Percentiles rank a stretch among this genome's conserved stretches.
These are phyloP conservation scores for Tulasnella sp. DNA, from an alignment of 768 basidiomycete genomes.

Conservation along the genomic window DNA sequence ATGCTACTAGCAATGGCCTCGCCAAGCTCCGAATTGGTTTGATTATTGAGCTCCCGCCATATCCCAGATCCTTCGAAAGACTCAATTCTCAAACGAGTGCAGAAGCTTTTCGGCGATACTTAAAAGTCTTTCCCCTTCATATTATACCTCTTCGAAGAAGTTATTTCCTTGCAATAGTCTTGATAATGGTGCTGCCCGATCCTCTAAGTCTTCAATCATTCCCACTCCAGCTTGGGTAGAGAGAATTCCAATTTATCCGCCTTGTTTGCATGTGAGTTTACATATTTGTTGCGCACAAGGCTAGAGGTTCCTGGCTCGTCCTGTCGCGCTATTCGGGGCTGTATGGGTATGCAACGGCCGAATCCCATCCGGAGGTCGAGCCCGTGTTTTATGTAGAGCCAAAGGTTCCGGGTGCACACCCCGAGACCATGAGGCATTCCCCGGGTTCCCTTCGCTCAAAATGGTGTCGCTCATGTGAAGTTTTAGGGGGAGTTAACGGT, in stretches of 20 bases:
- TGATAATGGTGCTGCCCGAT: background rate
- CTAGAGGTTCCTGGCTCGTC: no score
- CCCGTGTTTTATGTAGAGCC: background rate
- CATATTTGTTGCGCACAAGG: background rate
- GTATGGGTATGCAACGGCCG: background rate
- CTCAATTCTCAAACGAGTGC: constrained; percentile 90
- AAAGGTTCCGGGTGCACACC: no score
- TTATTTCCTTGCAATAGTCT: background rate
- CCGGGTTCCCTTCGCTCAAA: no score
- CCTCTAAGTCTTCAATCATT: background rate
- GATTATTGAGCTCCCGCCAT: background rate
- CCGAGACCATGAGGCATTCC: background rate
- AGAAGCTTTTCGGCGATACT: constrained; percentile 92
- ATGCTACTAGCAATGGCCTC: background rate
- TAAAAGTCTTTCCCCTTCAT: constrained; percentile 12
- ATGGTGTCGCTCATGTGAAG: background rate
- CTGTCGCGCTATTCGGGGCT: no score
- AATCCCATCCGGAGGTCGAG: background rate
- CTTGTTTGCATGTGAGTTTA: background rate
- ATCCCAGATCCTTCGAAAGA: constrained; percentile 84
- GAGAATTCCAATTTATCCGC: no score
- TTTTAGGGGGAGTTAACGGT: background rate
- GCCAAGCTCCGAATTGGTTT: background rate
- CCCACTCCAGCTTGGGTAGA: background rate
- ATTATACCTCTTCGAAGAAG: background rate